phyloP scores from a whole-genome alignment of 2,329 filamentous ascomycete genomes.

The Xylariales sp. region DNA sequence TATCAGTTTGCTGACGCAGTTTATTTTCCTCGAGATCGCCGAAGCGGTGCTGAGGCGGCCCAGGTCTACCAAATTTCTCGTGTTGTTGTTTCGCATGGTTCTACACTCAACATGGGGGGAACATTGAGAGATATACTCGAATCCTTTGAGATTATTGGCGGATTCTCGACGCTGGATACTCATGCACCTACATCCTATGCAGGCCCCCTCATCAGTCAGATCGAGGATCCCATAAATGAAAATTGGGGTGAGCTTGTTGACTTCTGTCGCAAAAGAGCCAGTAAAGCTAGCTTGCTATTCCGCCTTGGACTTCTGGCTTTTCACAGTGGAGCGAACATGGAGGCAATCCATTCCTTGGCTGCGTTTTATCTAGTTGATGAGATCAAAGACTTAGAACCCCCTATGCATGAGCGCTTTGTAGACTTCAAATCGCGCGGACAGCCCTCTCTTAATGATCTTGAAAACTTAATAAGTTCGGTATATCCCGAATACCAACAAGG shows the following conservation, averaged over 20 bases:
- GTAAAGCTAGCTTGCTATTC: constrained; percentile 41
- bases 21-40: constrained; percentile 43
- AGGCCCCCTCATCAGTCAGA: constrained; percentile 43
- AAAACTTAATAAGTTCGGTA: constrained; percentile 31
- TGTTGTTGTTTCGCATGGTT: constrained; percentile 35
- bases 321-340: constrained; percentile 42
- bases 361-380: constrained; percentile 32
- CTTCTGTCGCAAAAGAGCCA: constrained; percentile 41
- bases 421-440: constrained; percentile 38
- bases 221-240: constrained; percentile 46
- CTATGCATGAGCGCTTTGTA: constrained; percentile 32
- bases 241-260: constrained; percentile 48
- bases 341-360: constrained; percentile 38
- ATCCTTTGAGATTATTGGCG: constrained; percentile 49
- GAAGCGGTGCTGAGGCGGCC: constrained; percentile 8
- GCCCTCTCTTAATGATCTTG: constrained; percentile 34
- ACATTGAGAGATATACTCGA: constrained; percentile 38
- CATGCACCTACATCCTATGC: not conserved
- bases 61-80: constrained; percentile 38
- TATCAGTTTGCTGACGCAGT: not conserved
- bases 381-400: constrained; percentile 36
- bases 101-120: constrained; percentile 21
- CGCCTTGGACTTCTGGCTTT: constrained; percentile 48
- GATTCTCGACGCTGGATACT: constrained; percentile 39
- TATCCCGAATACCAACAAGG: constrained; percentile 11